Base-by-base conservation (phyloP, 768 basidiomycete genomes). In the Boletus speciosus region DNA sequence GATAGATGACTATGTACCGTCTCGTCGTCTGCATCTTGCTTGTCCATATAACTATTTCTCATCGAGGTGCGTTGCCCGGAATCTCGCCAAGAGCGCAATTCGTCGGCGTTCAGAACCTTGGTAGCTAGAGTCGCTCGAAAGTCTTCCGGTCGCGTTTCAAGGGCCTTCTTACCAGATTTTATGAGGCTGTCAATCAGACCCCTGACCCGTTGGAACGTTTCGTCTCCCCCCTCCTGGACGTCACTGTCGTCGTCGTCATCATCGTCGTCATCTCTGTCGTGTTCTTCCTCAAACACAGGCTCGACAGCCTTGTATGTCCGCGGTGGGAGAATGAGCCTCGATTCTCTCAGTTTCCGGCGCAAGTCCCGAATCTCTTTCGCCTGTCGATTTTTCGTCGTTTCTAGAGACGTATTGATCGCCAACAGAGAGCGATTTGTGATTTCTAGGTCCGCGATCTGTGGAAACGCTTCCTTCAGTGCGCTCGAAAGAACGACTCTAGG, bases 391-490 rank as follows among this genome's bases (percentile, higher is more conserved):
- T 91, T 93, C 34, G 82, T 81, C 35, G 84, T 80, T 69, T 96
- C 93, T 21, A 96, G 78, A 16, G 87, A 81, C 2, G 86, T 75
- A 64, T 95, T 96, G 72, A 96, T 93, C 2, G 84, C 82, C 43
- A 95, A 77, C 16, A 96, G 78, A 1, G 93, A 96, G 34, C 82
- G 79, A 69, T 93, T 95, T 6, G 90, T 87, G 64, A 96, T 96
- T 71, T 95, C 90, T 11, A 96, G 77, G 73, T 96, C 93, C 12
- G 88, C 90, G 54, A 96, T 95, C 93, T 96, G 54, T 16, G 41
- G 23, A 39, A 47, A 57, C 15, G n/a, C 14, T 36, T 41, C 38
- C 12, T 23, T 62, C 34, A 56, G 50, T 29, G 49, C 32, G 41
- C 29, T 35, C 21, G 14, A 35, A 36, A 27, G 46, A 38, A 48